phyloP scores from a whole-genome alignment of 805 yeast genomes.

The Suhomyces canberraensis region DNA sequence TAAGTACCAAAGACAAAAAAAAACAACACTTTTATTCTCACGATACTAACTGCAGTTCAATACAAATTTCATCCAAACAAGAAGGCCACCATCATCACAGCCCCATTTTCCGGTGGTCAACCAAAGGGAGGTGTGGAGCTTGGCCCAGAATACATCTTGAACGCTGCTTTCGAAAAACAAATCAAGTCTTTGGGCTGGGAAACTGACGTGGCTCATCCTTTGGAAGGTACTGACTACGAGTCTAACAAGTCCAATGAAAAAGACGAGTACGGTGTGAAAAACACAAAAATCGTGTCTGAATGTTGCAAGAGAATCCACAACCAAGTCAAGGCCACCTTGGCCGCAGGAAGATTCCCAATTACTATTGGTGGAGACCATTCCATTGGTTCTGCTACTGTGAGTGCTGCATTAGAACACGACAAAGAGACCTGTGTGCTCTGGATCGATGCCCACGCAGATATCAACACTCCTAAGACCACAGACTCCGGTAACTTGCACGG shows the following conservation, averaged over 20 bases:
- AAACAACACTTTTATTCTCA: neutral
- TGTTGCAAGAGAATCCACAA: slow-evolving; percentile 64
- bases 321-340: slow-evolving; percentile 51
- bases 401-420: slow-evolving; percentile 72
- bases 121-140: slow-evolving; percentile 89
- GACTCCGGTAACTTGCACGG: slow-evolving; percentile 93
- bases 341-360: slow-evolving; percentile 57
- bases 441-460: slow-evolving; percentile 98
- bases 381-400: slow-evolving; percentile 88
- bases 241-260: slow-evolving; percentile 42
- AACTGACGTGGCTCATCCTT: slow-evolving; percentile 50
- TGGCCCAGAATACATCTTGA: slow-evolving; percentile 81
- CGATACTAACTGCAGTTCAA: slow-evolving; percentile 21
- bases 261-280: slow-evolving; percentile 55
- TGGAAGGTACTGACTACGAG: slow-evolving; percentile 46
- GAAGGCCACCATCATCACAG: slow-evolving; percentile 68
- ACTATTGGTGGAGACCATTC: slow-evolving; percentile 98
- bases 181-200: slow-evolving; percentile 73
- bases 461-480: slow-evolving; percentile 82
- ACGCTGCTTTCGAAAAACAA: slow-evolving; percentile 66
- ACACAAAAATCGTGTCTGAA: slow-evolving; percentile 73
- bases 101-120: slow-evolving; percentile 97
- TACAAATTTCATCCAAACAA: slow-evolving; percentile 56
- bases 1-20: slow-evolving; percentile 1
- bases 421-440: slow-evolving; percentile 90